phyloP scores from a whole-genome alignment of 2,329 filamentous ascomycete species.

The Aspergillus ibericus region DNA sequence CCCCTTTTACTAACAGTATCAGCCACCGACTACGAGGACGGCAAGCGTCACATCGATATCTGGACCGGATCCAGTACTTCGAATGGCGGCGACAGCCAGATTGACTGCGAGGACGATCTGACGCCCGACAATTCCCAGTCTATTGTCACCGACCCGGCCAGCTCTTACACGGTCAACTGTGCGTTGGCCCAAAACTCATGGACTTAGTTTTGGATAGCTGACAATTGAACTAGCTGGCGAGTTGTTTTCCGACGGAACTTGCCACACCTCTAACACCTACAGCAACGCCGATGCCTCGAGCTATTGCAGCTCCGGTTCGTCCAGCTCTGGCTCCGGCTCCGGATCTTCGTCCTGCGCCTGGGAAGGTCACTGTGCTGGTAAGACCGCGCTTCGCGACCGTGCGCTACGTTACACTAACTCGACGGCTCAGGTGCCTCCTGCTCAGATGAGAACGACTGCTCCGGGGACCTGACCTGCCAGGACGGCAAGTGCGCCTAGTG shows the following conservation, averaged over 20 bases:
- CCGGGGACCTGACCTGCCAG: not conserved
- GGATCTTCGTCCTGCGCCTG: not conserved
- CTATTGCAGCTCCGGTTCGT: not conserved
- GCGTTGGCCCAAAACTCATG: not conserved
- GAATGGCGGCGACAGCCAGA: not conserved
- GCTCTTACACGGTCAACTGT: not conserved
- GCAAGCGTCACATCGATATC: conserved; percentile 14
- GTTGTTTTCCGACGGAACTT: not conserved
- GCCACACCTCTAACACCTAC: conserved; percentile 7
- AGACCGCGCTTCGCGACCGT: not conserved
- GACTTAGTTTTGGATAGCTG: not conserved
- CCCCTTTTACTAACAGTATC: not conserved
- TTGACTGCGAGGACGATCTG: conserved; percentile 10
- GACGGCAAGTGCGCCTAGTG: conserved; percentile 1
- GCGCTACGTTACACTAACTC: not conserved
- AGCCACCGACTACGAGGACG: conserved; percentile 7
- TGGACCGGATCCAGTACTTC: conserved; percentile 6
- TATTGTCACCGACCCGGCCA: conserved; percentile 2
- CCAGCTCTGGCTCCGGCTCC: not conserved
- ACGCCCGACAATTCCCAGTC: conserved; percentile 1
- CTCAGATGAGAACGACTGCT: conserved; percentile 4
- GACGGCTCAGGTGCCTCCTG: conserved; percentile 3
- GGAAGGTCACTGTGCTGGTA: not conserved
- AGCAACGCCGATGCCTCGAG: not conserved
- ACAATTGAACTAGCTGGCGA: not conserved